These are phyloP conservation scores for Kalmusia sp. DNA, from an alignment of 2,329 filamentous ascomycete species.

Conservation along the genomic window DNA sequence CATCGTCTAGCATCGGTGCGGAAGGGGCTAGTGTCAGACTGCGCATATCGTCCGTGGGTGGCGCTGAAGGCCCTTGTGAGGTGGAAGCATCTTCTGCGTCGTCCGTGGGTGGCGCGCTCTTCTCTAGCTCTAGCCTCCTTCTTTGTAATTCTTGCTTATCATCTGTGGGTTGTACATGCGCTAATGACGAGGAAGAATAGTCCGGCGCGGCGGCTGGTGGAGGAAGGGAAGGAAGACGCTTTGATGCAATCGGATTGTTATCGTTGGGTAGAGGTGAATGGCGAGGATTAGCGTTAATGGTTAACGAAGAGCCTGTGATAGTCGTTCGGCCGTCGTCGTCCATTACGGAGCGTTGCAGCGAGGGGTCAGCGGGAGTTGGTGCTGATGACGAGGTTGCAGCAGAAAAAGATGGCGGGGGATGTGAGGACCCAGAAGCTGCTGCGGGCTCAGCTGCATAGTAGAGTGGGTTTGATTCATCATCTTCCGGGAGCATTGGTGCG, in stretches of 20 bases:
- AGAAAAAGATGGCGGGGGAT: constrained; percentile 36
- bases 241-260: constrained; percentile 18
- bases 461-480: constrained; percentile 32
- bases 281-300: constrained; percentile 24
- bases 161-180: constrained; percentile 57
- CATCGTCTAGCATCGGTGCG: constrained; percentile 42
- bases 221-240: constrained; percentile 31
- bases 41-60: constrained; percentile 18
- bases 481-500: constrained; percentile 44
- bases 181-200: constrained; percentile 38
- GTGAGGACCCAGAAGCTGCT: constrained; percentile 30
- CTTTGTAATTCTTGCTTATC: constrained; percentile 81
- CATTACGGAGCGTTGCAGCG: constrained; percentile 24
- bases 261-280: constrained; percentile 16
- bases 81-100: constrained; percentile 25
- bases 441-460: constrained; percentile 30
- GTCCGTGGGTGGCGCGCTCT: constrained; percentile 48
- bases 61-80: constrained; percentile 26
- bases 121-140: constrained; percentile 48
- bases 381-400: constrained; percentile 20
- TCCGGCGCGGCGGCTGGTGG: constrained; percentile 25
- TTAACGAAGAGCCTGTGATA: constrained; percentile 31
- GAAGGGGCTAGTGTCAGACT: constrained; percentile 29
- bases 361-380: constrained; percentile 9
- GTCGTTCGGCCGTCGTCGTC: constrained; percentile 23